These are phyloP conservation scores for Ustilago lituana DNA, from an alignment of 1,284 basidiomycete species.

Conservation along the genomic window DNA sequence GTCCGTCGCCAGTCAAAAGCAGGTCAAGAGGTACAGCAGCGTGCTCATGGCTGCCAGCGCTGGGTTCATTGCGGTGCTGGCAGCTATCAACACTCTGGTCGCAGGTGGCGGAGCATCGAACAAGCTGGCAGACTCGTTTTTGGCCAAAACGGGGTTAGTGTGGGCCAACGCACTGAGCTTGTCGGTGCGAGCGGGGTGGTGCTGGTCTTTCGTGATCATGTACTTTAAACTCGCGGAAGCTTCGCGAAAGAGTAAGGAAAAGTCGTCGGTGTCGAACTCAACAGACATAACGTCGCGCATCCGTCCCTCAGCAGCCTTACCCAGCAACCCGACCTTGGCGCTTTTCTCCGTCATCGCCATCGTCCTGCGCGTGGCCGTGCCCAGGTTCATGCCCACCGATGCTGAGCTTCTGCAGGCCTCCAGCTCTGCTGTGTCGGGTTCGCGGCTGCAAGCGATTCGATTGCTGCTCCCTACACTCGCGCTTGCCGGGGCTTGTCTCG, in stretches of 20 bases:
- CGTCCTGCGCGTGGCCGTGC: constrained; percentile 4
- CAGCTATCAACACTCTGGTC: neutral
- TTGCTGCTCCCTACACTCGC: constrained; percentile 18
- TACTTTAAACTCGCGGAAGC: constrained; percentile 18
- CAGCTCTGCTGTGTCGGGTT: neutral
- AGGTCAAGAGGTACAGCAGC: constrained; percentile 47
- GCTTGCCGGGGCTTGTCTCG: constrained; percentile 9
- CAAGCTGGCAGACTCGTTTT: neutral
- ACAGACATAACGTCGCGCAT: no score
- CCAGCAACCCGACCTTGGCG: constrained; percentile 3
- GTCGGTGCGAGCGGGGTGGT: constrained; percentile 29
- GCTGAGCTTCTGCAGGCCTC: constrained; percentile 5
- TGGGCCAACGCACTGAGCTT: constrained; percentile 45
- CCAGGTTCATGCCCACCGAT: constrained; percentile 13
- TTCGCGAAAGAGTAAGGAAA: no score
- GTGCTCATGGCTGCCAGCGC: constrained; percentile 52
- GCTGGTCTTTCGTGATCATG: constrained; percentile 27
- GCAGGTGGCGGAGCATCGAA: no score
- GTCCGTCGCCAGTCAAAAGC: constrained; percentile 33
- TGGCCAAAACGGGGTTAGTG: constrained; percentile 33
- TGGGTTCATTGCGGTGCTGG: constrained; percentile 43
- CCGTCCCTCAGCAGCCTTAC: constrained; percentile 9
- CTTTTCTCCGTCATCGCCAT: constrained; percentile 5
- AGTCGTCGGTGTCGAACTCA: no score
- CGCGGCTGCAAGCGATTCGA: constrained; percentile 19